Base-by-base conservation (phyloP, 208 protist species). In the Kentomonas sorsogonicus region DNA sequence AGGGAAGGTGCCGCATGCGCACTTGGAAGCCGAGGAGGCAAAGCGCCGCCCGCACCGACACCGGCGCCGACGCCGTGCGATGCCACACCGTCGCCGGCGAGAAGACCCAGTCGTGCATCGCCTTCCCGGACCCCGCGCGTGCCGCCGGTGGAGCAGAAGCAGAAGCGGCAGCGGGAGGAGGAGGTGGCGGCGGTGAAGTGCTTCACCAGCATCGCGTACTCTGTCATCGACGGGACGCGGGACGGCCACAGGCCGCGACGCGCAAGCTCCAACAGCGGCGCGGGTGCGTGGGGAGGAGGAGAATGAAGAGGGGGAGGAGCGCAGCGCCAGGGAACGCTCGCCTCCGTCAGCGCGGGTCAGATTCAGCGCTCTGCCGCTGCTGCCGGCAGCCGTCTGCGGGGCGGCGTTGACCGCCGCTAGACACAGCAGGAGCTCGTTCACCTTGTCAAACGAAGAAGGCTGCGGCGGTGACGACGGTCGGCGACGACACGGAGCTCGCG, bases 61-160 rank as follows among this genome's bases (percentile, higher is more conserved):
- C 65, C 5, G 79, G 72, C 25, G 72, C 60, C 33, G 65, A 58
- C 3, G 36, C 58, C 13, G 69, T 64, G 36, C 51, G 61, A 30
- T 74, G 69, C 83, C 83, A 91, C 36, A 91, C 79, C 44, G 63
- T 56, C 0, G 83, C 78, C 1, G 79, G 83, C 6, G 79, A 87
- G 9, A 87, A 48, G 69, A 78, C 76, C 52, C 72, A 74, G 9
- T 60, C 0, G 72, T 69, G 25, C 31, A 7, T 6, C 9, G 4
- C 46, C 18, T 20, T 51, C 26, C 1, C 13, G 27, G 20, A 20
- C 26, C 52, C 25, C n/a, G 41, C 45, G 2, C 16, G 26, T 23
- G 45, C 26, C n/a, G 10, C 33, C 13, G 11, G n/a, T n/a, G n/a
- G n/a, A n/a, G n/a, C n/a, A n/a, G n/a, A n/a, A n/a, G n/a, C n/a